A percentile compares a stretch with the other conserved stretches of the same genome.
phyloP scores from a whole-genome alignment of 495 filamentous ascomycete species.

The Penicillium angulare region DNA sequence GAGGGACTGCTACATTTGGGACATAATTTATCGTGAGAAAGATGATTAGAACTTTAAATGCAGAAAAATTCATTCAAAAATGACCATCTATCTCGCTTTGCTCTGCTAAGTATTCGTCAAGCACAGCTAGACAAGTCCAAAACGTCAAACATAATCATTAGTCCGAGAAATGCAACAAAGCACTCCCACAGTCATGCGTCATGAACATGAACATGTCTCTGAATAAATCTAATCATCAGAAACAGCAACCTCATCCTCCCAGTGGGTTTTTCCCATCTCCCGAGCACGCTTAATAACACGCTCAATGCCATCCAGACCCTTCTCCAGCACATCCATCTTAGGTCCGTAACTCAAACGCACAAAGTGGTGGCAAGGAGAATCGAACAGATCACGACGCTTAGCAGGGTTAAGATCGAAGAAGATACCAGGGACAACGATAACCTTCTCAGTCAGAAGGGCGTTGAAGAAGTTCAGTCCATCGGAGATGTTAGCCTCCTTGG shows the following conservation, averaged over 20 bases:
- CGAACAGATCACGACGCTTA: slow-evolving; percentile 86
- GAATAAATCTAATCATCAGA: slow-evolving; percentile 34
- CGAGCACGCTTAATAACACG: slow-evolving; percentile 56
- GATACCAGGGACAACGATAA: slow-evolving; percentile 93
- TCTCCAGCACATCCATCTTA: slow-evolving; percentile 79
- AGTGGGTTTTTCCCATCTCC: slow-evolving; percentile 26
- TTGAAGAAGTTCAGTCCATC: slow-evolving; percentile 97
- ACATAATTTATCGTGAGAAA: too few relatives aligned
- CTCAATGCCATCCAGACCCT: slow-evolving; percentile 88
- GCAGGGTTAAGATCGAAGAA: slow-evolving; percentile 82
- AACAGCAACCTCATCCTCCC: slow-evolving; percentile 44
- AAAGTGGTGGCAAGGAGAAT: slow-evolving; percentile 94
- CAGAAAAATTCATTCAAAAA: too few relatives aligned
- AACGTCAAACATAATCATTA: not conserved
- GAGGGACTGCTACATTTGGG: too few relatives aligned
- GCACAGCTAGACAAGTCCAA: not conserved
- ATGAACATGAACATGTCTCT: not conserved
- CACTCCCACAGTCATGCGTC: not conserved
- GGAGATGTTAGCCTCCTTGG: slow-evolving; percentile 60
- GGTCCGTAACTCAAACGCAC: slow-evolving; percentile 90
- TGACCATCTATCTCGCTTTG: too few relatives aligned
- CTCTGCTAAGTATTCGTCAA: too few relatives aligned
- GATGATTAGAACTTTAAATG: too few relatives aligned
- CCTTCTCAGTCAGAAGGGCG: slow-evolving; percentile 85
- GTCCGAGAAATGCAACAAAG: not conserved